Evolutionary conservation across 164 flowering plant species (phyloP).

Genomic region (Taxillus chinensis): DNA sequence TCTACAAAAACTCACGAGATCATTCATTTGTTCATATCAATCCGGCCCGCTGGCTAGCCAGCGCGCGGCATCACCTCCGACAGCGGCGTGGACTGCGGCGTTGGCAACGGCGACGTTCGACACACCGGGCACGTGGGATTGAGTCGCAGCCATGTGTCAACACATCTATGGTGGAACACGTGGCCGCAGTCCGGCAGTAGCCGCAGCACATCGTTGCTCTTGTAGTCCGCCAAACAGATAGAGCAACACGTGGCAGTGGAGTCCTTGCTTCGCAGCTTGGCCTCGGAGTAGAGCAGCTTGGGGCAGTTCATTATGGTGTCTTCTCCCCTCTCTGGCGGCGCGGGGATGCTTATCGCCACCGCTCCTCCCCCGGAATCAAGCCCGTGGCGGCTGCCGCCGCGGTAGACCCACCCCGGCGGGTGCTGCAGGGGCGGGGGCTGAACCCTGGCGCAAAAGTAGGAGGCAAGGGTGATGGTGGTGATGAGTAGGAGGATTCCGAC

Average conservation of each 20-base stretch:
- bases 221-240: constrained; percentile 10
- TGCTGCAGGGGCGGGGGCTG: neutral
- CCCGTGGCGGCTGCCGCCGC: neutral
- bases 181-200: constrained; percentile 10
- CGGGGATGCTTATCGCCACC: neutral
- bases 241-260: constrained; percentile 6
- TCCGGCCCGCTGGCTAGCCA: neutral
- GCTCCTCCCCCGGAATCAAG: neutral
- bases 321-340: constrained; percentile 3
- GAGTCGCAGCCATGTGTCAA: constrained; percentile 9
- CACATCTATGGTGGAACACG: constrained; percentile 8
- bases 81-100: neutral
- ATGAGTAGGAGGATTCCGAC: constrained; percentile 6
- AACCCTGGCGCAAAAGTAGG: constrained; percentile 5
- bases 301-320: constrained; percentile 8
- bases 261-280: constrained; percentile 1
- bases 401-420: neutral
- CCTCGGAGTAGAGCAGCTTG: constrained; percentile 11
- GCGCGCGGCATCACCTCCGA: neutral
- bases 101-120: constrained; percentile 3
- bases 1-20: too few species aligned
- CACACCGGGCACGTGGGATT: constrained; percentile 9
- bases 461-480: constrained; percentile 8
- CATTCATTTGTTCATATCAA: neutral
- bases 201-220: constrained; percentile 6